A percentile compares a stretch with the other conserved stretches of the same genome.
Evolutionary conservation across 2,329 filamentous ascomycete genomes (phyloP).

Genomic region (Penicillium sp.): DNA sequence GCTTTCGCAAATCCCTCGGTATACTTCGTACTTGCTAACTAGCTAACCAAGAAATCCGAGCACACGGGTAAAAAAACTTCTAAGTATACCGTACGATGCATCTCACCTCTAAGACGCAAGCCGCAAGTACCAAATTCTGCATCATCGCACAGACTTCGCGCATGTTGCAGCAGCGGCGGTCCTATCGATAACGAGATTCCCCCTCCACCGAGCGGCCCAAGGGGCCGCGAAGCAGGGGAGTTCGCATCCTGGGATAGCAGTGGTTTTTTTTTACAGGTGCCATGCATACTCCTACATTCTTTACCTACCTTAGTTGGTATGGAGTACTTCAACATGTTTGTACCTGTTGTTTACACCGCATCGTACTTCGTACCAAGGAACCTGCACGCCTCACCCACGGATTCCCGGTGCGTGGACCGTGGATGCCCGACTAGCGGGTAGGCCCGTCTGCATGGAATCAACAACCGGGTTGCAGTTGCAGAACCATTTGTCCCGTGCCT

Average conservation of each 20-base stretch:
- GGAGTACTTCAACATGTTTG: background rate
- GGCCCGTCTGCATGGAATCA: constrained; percentile 15
- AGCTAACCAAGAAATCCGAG: background rate
- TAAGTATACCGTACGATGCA: background rate
- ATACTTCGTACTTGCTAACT: background rate
- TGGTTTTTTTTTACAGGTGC: no score
- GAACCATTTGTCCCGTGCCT: background rate
- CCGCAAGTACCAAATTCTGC: background rate
- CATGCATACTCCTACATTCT: background rate
- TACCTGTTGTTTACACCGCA: constrained; percentile 25
- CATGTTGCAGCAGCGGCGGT: constrained; percentile 12
- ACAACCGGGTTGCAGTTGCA: constrained; percentile 4
- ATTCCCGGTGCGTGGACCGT: constrained; percentile 1
- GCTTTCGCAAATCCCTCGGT: background rate
- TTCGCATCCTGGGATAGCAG: no score
- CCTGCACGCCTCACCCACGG: constrained; percentile 12
- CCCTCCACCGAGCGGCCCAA: constrained; percentile 25
- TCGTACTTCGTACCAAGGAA: constrained; percentile 27
- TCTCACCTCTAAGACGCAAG: background rate
- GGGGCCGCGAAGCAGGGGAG: constrained; percentile 4
- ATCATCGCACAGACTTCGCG: constrained; percentile 1
- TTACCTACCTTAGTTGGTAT: background rate
- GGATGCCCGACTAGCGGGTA: constrained; percentile 15
- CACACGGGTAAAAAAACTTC: background rate
- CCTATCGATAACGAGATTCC: constrained; percentile 34